Conservation (phyloP, 257 asterid genomes). For the Osmanthus fragrans region DNA sequence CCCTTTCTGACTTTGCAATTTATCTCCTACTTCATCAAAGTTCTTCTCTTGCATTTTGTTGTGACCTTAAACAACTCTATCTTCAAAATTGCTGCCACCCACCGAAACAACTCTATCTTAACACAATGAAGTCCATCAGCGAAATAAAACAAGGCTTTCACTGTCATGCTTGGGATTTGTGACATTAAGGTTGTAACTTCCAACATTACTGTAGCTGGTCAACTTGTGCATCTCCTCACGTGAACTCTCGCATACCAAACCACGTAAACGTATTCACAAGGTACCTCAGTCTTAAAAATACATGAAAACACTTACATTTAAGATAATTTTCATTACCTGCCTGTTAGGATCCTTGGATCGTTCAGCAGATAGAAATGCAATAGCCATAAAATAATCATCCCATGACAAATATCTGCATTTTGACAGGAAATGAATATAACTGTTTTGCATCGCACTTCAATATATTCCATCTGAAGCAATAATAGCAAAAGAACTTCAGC, state of each 20-base stretch:
- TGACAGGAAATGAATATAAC: neutral
- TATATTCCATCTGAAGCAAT: neutral
- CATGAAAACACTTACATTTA: neutral
- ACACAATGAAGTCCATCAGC: neutral
- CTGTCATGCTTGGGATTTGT: neutral
- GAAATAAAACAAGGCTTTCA: neutral
- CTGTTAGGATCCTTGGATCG: conserved; percentile 96
- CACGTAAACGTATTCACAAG: neutral
- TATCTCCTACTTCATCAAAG: too few species aligned
- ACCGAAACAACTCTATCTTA: neutral
- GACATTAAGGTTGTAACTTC: neutral
- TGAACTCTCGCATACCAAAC: neutral
- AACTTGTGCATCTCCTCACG: neutral
- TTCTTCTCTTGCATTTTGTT: too few species aligned
- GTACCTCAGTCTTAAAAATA: conserved; percentile 20
- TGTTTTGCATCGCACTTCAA: neutral
- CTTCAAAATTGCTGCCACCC: neutral
- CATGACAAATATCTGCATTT: conserved; percentile 69
- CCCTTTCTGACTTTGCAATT: too few species aligned
- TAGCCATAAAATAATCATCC: conserved; percentile 96
- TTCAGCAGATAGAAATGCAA: conserved; percentile 88
- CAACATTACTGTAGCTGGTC: neutral
- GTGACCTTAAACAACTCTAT: too few species aligned
- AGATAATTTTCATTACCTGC: conserved; percentile 53
- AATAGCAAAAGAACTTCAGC: neutral